These are phyloP conservation scores for Ramaria sp. DNA, from an alignment of 768 basidiomycete species.

Conservation along the genomic window DNA sequence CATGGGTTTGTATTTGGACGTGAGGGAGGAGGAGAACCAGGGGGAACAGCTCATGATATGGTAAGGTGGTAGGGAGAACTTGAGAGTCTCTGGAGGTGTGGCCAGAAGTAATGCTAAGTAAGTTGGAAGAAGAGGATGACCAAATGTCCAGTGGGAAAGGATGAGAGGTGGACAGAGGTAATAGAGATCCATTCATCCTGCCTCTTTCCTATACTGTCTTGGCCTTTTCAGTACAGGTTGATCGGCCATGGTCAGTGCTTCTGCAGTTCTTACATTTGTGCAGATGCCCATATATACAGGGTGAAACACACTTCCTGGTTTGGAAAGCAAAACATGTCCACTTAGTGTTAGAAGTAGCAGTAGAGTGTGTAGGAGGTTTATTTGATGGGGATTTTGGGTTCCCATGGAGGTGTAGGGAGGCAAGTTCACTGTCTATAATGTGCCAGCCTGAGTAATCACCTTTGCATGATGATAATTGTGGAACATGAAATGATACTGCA, in stretches of 20 bases:
- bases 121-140: background rate
- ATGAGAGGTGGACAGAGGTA: background rate
- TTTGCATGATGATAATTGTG: background rate
- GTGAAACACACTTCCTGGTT: background rate
- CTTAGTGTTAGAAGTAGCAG: background rate
- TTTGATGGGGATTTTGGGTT: background rate
- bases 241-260: background rate
- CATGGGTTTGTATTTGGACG: conserved; percentile 10
- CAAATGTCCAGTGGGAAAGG: background rate
- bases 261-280: background rate
- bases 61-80: background rate
- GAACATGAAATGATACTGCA: background rate
- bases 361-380: background rate
- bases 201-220: background rate
- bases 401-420: background rate
- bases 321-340: background rate
- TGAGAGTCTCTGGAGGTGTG: background rate
- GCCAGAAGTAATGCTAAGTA: background rate
- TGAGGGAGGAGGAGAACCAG: background rate
- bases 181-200: background rate
- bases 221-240: background rate
- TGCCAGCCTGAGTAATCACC: background rate
- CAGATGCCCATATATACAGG: background rate
- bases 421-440: background rate
- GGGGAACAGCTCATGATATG: background rate